Percentiles rank a stretch among this genome's conserved stretches.
Evolutionary conservation across 225 moss, liverwort and hornwort species (phyloP).

Genomic region (Physcomitrium patens): DNA sequence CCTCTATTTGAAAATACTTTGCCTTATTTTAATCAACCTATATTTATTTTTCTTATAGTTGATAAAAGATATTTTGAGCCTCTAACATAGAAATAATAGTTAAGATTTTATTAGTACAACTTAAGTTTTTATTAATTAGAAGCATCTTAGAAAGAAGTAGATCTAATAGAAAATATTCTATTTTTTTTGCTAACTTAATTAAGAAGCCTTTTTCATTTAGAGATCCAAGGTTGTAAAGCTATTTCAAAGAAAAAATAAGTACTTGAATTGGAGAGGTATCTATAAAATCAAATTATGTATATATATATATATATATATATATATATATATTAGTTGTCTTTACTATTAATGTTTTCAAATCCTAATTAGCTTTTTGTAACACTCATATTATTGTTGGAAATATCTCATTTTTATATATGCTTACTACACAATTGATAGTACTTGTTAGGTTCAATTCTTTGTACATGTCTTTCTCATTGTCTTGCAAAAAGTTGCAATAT

Average conservation of each 20-base stretch:
- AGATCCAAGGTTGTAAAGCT: slow-evolving; percentile 93
- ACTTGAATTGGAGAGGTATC: slow-evolving; percentile 97
- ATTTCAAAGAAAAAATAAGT: slow-evolving; percentile 94
- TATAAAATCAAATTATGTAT: slow-evolving; percentile 99
- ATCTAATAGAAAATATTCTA: slow-evolving; percentile 93
- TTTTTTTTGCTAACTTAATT: slow-evolving; percentile 91
- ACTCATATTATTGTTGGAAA: slow-evolving; percentile 93
- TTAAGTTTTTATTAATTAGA: slow-evolving; percentile 91
- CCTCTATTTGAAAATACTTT: slow-evolving; percentile 96
- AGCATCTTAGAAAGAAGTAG: slow-evolving; percentile 95
- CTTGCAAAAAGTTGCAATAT: slow-evolving; percentile 97
- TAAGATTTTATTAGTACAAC: slow-evolving; percentile 94
- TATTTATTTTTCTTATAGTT: slow-evolving; percentile 90
- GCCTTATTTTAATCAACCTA: slow-evolving; percentile 93
- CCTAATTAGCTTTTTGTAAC: slow-evolving; percentile 89
- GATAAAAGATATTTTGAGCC: slow-evolving; percentile 92
- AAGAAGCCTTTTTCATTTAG: slow-evolving; percentile 91
- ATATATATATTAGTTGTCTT: slow-evolving; percentile 98
- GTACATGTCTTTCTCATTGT: slow-evolving; percentile 93
- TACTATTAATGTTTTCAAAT: slow-evolving; percentile 80
- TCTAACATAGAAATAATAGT: slow-evolving; percentile 97
- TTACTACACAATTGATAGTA: slow-evolving; percentile 94
- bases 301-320: no score
- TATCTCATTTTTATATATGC: slow-evolving; percentile 97
- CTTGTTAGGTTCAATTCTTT: slow-evolving; percentile 98